A percentile compares a stretch with the other conserved stretches of the same genome.
Conservation (phyloP, 345 rosid genomes). For the Camelina sativa region DNA sequence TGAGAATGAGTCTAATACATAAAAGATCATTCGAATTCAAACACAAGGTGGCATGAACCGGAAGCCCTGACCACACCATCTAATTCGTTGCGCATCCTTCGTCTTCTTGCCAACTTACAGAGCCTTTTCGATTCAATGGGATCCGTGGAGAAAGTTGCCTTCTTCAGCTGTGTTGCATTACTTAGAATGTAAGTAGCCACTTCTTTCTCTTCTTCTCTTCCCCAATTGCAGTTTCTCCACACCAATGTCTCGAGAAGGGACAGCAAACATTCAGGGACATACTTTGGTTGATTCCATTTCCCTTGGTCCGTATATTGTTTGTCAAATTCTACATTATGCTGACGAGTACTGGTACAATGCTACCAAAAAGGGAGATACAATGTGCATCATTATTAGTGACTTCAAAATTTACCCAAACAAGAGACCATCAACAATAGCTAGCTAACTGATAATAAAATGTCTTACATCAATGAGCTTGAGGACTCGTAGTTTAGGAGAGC, state of each 20-base stretch:
- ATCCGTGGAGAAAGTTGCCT: not conserved
- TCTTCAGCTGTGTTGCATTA: not conserved
- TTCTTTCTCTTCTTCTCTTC: slow-evolving; percentile 17
- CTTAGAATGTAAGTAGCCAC: slow-evolving; percentile 12
- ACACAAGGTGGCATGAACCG: not conserved
- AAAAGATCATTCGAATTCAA: not conserved
- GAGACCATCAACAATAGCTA: not conserved
- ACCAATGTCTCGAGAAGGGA: slow-evolving; percentile 14
- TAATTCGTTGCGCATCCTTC: not conserved
- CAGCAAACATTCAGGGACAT: slow-evolving; percentile 28
- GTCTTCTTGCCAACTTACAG: not conserved
- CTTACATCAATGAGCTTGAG: not conserved
- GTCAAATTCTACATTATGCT: not conserved
- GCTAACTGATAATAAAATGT: not conserved
- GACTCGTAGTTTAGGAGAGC: not conserved
- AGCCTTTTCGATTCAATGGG: not conserved
- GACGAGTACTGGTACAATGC: not conserved
- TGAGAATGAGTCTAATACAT: not conserved
- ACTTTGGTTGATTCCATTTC: slow-evolving; percentile 13
- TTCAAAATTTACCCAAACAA: not conserved
- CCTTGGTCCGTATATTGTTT: not conserved
- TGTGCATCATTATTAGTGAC: not conserved
- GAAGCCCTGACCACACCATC: slow-evolving; percentile 14
- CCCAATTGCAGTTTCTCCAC: slow-evolving; percentile 17
- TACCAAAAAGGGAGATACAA: not conserved